Conservation (phyloP, 352 stramenopile species). For the Phytophthora boehmeriae region DNA sequence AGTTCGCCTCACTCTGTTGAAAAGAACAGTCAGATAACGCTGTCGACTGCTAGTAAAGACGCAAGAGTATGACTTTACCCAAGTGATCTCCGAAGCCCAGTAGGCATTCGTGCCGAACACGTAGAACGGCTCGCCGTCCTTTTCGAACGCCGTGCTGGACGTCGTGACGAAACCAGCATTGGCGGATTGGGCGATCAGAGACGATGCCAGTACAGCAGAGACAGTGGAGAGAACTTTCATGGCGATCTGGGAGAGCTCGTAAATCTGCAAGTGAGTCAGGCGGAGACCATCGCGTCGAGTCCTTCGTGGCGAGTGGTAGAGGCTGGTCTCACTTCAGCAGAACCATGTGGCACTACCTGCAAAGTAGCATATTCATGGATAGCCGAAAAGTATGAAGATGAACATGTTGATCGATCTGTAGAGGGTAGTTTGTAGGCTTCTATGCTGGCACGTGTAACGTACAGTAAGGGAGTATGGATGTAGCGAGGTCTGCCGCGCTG, state of each 20-base stretch:
- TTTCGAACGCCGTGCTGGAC: slow-evolving; percentile 33
- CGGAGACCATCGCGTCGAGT: slow-evolving; percentile 14
- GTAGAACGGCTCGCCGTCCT: slow-evolving; percentile 39
- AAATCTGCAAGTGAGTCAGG: slow-evolving; percentile 28
- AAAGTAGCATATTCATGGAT: neutral
- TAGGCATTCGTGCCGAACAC: slow-evolving; percentile 41
- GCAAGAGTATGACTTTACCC: slow-evolving; percentile 29
- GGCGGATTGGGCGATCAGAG: slow-evolving; percentile 11
- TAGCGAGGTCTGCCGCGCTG: neutral
- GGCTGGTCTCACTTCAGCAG: slow-evolving; percentile 16
- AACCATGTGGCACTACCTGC: slow-evolving; percentile 18
- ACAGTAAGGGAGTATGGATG: neutral
- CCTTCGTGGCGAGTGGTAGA: slow-evolving; percentile 9
- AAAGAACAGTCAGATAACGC: no score
- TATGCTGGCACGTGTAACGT: slow-evolving; percentile 1
- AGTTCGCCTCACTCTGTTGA: slow-evolving; percentile 23
- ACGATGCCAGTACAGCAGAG: slow-evolving; percentile 12
- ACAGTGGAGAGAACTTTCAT: slow-evolving; percentile 33
- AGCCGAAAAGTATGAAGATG: neutral
- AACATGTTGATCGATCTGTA: neutral
- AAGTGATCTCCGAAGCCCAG: slow-evolving; percentile 36
- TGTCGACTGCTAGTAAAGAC: no score
- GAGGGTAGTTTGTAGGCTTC: neutral
- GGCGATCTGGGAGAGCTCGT: slow-evolving; percentile 1
- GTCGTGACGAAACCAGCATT: slow-evolving; percentile 34